phyloP scores from a whole-genome alignment of 2,329 filamentous ascomycete species.

The Zymoseptoria crescenta region DNA sequence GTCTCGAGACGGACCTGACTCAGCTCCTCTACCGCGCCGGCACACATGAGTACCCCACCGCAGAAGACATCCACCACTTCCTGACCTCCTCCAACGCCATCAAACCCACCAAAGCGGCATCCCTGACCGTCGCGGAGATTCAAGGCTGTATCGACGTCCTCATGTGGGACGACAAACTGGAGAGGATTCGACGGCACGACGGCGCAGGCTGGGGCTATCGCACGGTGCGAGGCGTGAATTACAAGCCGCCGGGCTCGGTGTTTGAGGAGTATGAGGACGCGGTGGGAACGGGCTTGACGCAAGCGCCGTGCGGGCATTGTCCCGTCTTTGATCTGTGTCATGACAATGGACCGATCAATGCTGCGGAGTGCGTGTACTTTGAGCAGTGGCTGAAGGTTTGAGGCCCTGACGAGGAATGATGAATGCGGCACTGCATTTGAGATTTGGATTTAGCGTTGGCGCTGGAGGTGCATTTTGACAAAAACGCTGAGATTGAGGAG shows the following conservation, averaged over 20 bases:
- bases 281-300: slow-evolving; percentile 68
- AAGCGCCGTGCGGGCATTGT: slow-evolving; percentile 83
- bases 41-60: slow-evolving; percentile 65
- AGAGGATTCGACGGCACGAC: slow-evolving; percentile 40
- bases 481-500: no score
- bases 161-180: slow-evolving; percentile 77
- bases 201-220: slow-evolving; percentile 43
- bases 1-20: slow-evolving; percentile 16
- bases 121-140: slow-evolving; percentile 60
- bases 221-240: slow-evolving; percentile 31
- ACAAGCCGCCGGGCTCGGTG: slow-evolving; percentile 18
- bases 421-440: background rate
- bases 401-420: slow-evolving; percentile 2
- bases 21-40: slow-evolving; percentile 27
- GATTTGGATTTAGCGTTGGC: slow-evolving; percentile 16
- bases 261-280: slow-evolving; percentile 35
- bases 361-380: slow-evolving; percentile 87
- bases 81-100: slow-evolving; percentile 64
- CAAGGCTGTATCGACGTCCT: slow-evolving; percentile 81
- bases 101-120: slow-evolving; percentile 53
- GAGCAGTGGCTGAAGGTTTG: slow-evolving; percentile 62
- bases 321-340: slow-evolving; percentile 90
- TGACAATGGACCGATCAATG: slow-evolving; percentile 82
- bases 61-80: slow-evolving; percentile 66
- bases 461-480: slow-evolving; percentile 3